These are phyloP conservation scores for Leavenworthia alabamica DNA, from an alignment of 345 rosid species.

Conservation along the genomic window DNA sequence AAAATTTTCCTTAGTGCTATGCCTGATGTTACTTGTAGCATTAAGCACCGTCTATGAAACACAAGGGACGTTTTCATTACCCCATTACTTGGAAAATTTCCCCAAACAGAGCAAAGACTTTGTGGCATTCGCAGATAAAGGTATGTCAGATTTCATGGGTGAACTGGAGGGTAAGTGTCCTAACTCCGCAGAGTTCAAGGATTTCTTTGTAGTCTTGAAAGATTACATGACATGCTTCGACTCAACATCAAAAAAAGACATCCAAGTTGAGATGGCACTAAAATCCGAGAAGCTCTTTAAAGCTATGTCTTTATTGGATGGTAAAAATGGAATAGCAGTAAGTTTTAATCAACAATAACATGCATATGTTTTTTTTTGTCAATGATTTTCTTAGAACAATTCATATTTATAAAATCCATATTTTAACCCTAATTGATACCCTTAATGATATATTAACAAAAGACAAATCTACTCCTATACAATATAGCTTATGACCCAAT, in stretches of 20 bases:
- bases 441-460: too few relatives aligned
- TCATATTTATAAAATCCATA: too few relatives aligned
- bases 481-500: too few relatives aligned
- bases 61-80: slow-evolving; percentile 10
- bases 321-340: slow-evolving; percentile 5
- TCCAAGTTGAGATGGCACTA: background rate
- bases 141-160: background rate
- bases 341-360: background rate
- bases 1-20: background rate
- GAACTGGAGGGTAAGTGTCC: slow-evolving; percentile 16
- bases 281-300: slow-evolving; percentile 4
- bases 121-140: slow-evolving; percentile 5
- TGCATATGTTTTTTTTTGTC: background rate
- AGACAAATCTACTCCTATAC: background rate
- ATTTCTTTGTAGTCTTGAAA: slow-evolving; percentile 9
- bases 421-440: too few relatives aligned
- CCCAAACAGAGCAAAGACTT: slow-evolving; percentile 12
- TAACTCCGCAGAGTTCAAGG: background rate
- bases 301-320: background rate
- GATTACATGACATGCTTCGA: slow-evolving; percentile 5
- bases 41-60: slow-evolving; percentile 10
- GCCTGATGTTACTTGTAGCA: slow-evolving; percentile 8
- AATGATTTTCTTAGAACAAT: too few relatives aligned
- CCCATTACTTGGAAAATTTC: background rate
- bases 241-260: background rate